Conservation (phyloP, 129 eudicot species). For the Pittosporum tobira region DNA sequence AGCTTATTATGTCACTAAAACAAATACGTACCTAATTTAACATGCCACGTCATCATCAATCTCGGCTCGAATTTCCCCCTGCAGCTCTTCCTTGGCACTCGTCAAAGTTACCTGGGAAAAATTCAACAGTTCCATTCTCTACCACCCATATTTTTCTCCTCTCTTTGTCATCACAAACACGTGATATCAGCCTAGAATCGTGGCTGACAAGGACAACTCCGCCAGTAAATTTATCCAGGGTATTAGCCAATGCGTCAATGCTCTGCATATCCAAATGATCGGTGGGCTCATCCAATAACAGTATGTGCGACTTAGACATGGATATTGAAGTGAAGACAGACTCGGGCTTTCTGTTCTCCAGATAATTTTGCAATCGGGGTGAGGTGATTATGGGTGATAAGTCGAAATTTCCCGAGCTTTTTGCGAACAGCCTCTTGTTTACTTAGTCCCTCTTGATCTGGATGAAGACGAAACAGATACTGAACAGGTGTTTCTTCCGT, state of each 20-base stretch:
- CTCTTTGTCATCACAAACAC: conserved; percentile 58
- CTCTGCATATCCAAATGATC: conserved; percentile 74
- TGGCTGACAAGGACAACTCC: conserved; percentile 59
- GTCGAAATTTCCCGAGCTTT: conserved; percentile 73
- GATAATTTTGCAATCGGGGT: conserved; percentile 75
- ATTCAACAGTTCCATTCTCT: no score
- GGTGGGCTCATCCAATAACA: conserved; percentile 47
- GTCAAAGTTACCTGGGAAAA: conserved; percentile 37
- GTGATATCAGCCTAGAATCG: conserved; percentile 51
- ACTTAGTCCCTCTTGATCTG: conserved; percentile 75
- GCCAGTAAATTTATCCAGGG: conserved; percentile 50
- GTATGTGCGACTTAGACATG: conserved; percentile 54
- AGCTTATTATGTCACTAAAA: neutral
- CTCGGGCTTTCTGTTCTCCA: conserved; percentile 71
- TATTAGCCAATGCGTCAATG: no score
- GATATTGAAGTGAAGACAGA: conserved; percentile 60
- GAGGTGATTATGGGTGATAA: conserved; percentile 65
- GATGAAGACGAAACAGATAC: conserved; percentile 73
- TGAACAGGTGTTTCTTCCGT: conserved; percentile 80
- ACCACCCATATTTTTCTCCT: conserved; percentile 48
- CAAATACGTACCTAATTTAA: neutral
- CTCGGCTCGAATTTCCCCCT: conserved; percentile 40
- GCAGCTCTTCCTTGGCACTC: conserved; percentile 49
- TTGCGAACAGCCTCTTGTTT: conserved; percentile 84
- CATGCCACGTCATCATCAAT: conserved; percentile 30